Conservation (phyloP, 208 protist species). For the Porcisia deanei region DNA sequence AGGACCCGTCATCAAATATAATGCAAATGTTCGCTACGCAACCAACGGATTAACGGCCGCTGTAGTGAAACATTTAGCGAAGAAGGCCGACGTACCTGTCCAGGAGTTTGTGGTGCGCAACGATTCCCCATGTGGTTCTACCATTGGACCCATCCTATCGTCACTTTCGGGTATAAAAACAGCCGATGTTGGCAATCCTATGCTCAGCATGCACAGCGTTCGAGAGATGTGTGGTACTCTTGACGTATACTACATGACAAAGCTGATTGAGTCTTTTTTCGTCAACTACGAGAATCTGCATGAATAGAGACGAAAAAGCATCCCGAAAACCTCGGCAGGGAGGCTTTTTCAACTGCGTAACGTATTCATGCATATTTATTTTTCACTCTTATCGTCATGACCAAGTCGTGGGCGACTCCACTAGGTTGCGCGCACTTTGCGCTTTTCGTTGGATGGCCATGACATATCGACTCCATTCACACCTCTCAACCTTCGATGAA, state of each 20-base stretch:
- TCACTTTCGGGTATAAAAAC: conserved; percentile 93
- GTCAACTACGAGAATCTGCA: conserved; percentile 43
- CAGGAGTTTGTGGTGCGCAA: conserved; percentile 97
- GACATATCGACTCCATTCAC: not conserved
- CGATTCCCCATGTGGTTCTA: conserved; percentile 96
- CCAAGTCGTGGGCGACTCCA: not conserved
- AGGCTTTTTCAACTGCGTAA: not conserved
- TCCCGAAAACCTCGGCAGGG: not conserved
- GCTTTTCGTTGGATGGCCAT: not conserved
- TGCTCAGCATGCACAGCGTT: conserved; percentile 97
- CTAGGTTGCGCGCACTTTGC: not conserved
- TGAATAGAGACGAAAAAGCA: not conserved
- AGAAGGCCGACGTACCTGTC: conserved; percentile 60
- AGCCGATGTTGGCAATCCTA: conserved; percentile 96
- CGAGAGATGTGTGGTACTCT: conserved; percentile 95
- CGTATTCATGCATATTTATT: not conserved
- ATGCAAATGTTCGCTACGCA: conserved; percentile 96
- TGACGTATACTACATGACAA: conserved; percentile 86
- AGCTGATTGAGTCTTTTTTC: conserved; percentile 91
- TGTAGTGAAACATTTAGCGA: conserved; percentile 84
- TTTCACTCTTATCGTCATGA: not conserved
- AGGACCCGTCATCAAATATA: conserved; percentile 97
- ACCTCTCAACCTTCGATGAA: not conserved
- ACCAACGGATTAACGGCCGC: conserved; percentile 91
- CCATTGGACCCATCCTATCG: conserved; percentile 97